These are phyloP conservation scores for Phytophthora pseudosyringae DNA, from an alignment of 352 stramenopile genomes.

Conservation along the genomic window DNA sequence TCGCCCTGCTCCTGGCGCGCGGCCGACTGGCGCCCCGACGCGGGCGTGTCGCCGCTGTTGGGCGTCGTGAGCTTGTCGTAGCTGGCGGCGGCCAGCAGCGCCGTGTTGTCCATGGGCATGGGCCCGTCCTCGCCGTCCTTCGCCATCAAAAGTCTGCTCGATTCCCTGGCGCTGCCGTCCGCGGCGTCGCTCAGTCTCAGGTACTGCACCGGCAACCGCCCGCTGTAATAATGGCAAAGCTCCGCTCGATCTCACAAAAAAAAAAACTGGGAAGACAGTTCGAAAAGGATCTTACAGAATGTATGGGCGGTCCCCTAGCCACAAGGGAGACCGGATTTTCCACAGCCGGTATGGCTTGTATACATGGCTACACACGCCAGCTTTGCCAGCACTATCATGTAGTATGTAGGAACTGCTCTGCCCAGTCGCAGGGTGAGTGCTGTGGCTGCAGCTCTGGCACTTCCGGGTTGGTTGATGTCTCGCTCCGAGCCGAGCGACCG, in stretches of 20 bases:
- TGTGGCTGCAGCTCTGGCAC: not conserved
- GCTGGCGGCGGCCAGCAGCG: conserved; percentile 34
- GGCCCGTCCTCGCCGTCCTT: conserved; percentile 35
- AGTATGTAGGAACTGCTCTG: too few species aligned
- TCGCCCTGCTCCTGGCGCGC: conserved; percentile 8
- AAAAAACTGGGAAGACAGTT: conserved; percentile 37
- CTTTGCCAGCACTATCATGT: too few species aligned
- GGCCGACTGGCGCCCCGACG: conserved; percentile 10
- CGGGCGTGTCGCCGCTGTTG: conserved; percentile 38
- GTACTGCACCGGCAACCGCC: conserved; percentile 8
- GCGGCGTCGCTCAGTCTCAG: conserved; percentile 17
- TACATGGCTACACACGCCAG: too few species aligned
- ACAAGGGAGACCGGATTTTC: conserved; percentile 19
- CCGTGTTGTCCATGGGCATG: conserved; percentile 47
- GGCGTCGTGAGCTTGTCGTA: conserved; percentile 79
- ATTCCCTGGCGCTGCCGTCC: not conserved
- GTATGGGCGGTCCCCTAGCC: conserved; percentile 8
- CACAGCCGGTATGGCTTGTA: too few species aligned
- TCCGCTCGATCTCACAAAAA: conserved; percentile 13
- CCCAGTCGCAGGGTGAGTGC: too few species aligned
- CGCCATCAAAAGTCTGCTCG: conserved; percentile 28
- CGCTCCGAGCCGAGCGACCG: not conserved
- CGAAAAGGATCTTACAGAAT: conserved; percentile 9
- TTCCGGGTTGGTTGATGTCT: too few species aligned
- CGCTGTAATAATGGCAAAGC: conserved; percentile 6